Conservation (phyloP, 2,329 filamentous ascomycete species). For the Phaeosphaeria sp. region DNA sequence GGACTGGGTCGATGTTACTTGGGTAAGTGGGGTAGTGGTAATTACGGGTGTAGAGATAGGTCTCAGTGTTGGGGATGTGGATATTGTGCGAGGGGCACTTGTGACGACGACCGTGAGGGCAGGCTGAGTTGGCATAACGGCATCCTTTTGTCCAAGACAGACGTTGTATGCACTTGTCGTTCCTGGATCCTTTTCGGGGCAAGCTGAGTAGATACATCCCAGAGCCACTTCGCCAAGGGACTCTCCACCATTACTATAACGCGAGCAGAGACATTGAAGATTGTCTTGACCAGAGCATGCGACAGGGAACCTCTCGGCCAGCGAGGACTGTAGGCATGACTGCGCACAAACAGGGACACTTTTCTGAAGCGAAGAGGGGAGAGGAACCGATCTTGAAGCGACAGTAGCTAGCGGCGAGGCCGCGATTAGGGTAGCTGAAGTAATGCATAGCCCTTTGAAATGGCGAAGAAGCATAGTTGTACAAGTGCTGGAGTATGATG, state of each 20-base stretch:
- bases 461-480: slow-evolving; percentile 50
- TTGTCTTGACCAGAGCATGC: slow-evolving; percentile 41
- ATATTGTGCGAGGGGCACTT: slow-evolving; percentile 26
- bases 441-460: slow-evolving; percentile 46
- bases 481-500: slow-evolving; percentile 40
- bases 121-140: slow-evolving; percentile 46
- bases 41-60: slow-evolving; percentile 15
- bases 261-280: slow-evolving; percentile 47
- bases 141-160: slow-evolving; percentile 43
- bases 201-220: slow-evolving; percentile 46
- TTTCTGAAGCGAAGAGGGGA: slow-evolving; percentile 38
- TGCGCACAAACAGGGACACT: slow-evolving; percentile 46
- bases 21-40: slow-evolving; percentile 17
- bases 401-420: slow-evolving; percentile 38
- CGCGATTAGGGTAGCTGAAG: slow-evolving; percentile 44
- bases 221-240: slow-evolving; percentile 48
- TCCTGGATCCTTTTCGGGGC: slow-evolving; percentile 28
- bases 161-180: slow-evolving; percentile 44
- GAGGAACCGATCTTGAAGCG: slow-evolving; percentile 24
- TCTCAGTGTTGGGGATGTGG: slow-evolving; percentile 13
- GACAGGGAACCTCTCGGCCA: slow-evolving; percentile 43
- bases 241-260: slow-evolving; percentile 45
- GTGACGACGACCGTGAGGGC: slow-evolving; percentile 39
- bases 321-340: slow-evolving; percentile 42
- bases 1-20: slow-evolving; percentile 23